These are phyloP conservation scores for Cordyceps farinosa DNA, from an alignment of 2,329 filamentous ascomycete genomes.

Conservation along the genomic window DNA sequence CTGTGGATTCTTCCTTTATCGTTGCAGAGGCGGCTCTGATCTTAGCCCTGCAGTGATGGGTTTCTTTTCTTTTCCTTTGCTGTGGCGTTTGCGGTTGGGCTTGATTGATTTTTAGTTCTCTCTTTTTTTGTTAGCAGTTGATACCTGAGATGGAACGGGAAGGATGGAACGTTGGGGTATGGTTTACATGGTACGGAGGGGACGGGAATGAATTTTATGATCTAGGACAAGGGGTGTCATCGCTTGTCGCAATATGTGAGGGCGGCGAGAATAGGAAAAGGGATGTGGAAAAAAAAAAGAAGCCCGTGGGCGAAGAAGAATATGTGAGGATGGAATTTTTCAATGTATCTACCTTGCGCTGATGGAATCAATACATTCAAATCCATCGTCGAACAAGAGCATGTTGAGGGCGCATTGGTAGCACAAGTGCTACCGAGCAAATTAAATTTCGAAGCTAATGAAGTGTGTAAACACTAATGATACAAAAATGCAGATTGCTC, in stretches of 20 bases:
- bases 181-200: not conserved
- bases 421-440: not conserved
- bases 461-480: not conserved
- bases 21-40: not conserved
- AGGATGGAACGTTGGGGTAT: not conserved
- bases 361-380: conserved; percentile 8
- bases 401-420: not conserved
- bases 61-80: not conserved
- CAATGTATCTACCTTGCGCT: conserved; percentile 8
- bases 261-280: not conserved
- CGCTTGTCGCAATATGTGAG: conserved; percentile 1
- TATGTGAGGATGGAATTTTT: not conserved
- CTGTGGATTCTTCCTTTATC: conserved; percentile 4
- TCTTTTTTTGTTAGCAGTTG: conserved; percentile 9
- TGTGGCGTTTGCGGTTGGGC: conserved; percentile 4
- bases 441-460: not conserved
- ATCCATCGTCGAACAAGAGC: conserved; percentile 5
- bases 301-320: not conserved
- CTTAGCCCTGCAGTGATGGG: not conserved
- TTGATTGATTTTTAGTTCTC: conserved; percentile 5
- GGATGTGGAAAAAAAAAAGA: not conserved
- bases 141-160: conserved; percentile 8
- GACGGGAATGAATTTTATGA: not conserved
- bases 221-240: not conserved
- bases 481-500: not conserved